A percentile compares a stretch with the other conserved stretches of the same genome.
These are phyloP conservation scores for Hypoxylon sp. DNA, from an alignment of 2,329 filamentous ascomycete species.

Conservation along the genomic window DNA sequence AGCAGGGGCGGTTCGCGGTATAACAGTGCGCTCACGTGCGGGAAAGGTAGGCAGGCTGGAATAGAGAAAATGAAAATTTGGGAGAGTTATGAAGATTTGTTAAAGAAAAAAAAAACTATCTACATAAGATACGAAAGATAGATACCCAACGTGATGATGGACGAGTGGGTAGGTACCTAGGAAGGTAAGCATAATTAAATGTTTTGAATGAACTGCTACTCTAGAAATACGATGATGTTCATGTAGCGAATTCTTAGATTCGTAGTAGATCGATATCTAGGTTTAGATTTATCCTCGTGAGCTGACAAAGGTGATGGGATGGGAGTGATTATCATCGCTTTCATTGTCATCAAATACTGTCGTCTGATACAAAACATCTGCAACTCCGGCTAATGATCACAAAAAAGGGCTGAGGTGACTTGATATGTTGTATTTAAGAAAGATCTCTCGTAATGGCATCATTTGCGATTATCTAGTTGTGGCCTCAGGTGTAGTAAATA, in stretches of 20 bases:
- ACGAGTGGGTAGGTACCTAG: constrained; percentile 19
- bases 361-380: not conserved
- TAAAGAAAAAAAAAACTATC: constrained; percentile 2
- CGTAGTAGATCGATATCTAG: constrained; percentile 6
- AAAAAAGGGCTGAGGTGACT: not conserved
- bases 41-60: constrained; percentile 11
- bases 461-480: constrained; percentile 36
- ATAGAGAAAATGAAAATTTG: constrained; percentile 35
- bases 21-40: not conserved
- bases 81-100: constrained; percentile 6
- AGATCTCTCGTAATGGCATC: constrained; percentile 40
- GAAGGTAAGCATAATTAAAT: constrained; percentile 6
- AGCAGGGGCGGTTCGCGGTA: not conserved
- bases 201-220: not conserved
- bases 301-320: too few relatives aligned
- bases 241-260: constrained; percentile 9
- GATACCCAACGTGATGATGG: constrained; percentile 29
- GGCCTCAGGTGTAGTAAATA: not conserved
- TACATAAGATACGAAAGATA: constrained; percentile 21
- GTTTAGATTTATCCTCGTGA: too few relatives aligned
- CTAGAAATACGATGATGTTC: not conserved
- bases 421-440: constrained; percentile 5
- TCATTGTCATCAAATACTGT: not conserved
- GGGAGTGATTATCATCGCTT: not conserved
- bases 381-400: constrained; percentile 5